Percentiles rank a stretch among this genome's conserved stretches.
phyloP scores from a whole-genome alignment of 2,329 filamentous ascomycete species.

The Coniochaeta ligniaria region DNA sequence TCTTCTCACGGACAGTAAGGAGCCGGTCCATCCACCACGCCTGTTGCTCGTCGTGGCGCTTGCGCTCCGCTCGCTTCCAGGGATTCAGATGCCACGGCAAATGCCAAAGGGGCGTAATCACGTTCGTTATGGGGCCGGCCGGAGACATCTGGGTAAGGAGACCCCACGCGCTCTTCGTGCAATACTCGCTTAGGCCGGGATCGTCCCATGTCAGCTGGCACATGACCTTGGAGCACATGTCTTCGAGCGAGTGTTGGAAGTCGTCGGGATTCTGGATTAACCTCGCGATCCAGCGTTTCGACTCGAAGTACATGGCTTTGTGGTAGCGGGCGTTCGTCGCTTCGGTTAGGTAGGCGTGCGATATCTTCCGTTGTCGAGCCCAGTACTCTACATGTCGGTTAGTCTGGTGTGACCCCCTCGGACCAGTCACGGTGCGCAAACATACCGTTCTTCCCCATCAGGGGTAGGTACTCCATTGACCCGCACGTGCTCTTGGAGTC shows the following conservation, averaged over 20 bases:
- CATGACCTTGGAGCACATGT: constrained; percentile 53
- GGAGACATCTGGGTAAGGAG: constrained; percentile 50
- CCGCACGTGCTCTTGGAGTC: constrained; percentile 47
- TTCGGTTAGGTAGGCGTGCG: constrained; percentile 40
- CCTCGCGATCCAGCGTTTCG: constrained; percentile 43
- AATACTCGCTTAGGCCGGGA: constrained; percentile 35
- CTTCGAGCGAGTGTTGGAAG: constrained; percentile 43
- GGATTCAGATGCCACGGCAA: constrained; percentile 41
- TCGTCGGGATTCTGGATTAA: constrained; percentile 41
- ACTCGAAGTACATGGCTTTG: constrained; percentile 41
- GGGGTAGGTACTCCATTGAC: constrained; percentile 47
- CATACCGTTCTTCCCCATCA: constrained; percentile 50
- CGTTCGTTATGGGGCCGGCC: constrained; percentile 49
- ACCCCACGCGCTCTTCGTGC: constrained; percentile 46
- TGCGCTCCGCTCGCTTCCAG: constrained; percentile 44
- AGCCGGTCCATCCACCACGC: constrained; percentile 44
- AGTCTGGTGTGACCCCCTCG: background rate
- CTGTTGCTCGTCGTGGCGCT: constrained; percentile 45
- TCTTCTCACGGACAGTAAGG: constrained; percentile 26
- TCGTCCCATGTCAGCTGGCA: constrained; percentile 47
- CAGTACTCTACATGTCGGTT: constrained; percentile 36
- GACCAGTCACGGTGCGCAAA: background rate
- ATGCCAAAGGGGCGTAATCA: constrained; percentile 46
- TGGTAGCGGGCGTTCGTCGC: constrained; percentile 24
- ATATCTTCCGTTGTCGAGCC: constrained; percentile 45